Evolutionary conservation across 345 rosid species (phyloP), one percentile per base, ranked within the genome.

Genomic region (Theobroma cacao): DNA sequence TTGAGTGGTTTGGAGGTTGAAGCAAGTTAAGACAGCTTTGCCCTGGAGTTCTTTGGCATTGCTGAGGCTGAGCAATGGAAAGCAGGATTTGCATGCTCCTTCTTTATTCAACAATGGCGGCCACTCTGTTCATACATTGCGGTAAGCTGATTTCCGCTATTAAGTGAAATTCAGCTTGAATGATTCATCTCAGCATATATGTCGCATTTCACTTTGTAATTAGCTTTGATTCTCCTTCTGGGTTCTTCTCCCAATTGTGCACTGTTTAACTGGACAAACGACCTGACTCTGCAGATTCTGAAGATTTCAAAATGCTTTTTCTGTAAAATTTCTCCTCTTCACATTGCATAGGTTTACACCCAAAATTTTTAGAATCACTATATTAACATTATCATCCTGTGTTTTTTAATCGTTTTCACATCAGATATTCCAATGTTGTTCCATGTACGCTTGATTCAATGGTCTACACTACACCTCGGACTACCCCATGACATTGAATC

Each of bases 91-190:
- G 67, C 64, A 67, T 75, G 75, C 77, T 86, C n/a, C 82, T 90
- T 31, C 80, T 89, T 26, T 86, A 63, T 65, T 65, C 88, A 24
- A 64, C 86, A 61, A 53, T 84, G 82, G 76, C 87, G 33, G 50
- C 90, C 77, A 67, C 77, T 53, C 40, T 80, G 77, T 74, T 86
- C 85, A 74, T 75, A 73, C 84, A 75, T 17, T 84, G 82, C 58
- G 90, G 97, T 92, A 86, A 88, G 82, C 36, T 0, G 20, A 5
- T 48, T 26, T 33, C 15, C 47, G 15, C 33, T 28, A 22, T 55
- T 55, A 17, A 7, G 13, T 28, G 68, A 63, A 67, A 1, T 3
- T 64, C 7, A 38, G 6, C 10, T 26, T 12, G 11, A 75, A 69
- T 10, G 30, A 34, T 59, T 48, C 53, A 34, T 50, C 2, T 18